Evolutionary conservation across 768 basidiomycete species (phyloP).

Genomic region (Russula brevipes): DNA sequence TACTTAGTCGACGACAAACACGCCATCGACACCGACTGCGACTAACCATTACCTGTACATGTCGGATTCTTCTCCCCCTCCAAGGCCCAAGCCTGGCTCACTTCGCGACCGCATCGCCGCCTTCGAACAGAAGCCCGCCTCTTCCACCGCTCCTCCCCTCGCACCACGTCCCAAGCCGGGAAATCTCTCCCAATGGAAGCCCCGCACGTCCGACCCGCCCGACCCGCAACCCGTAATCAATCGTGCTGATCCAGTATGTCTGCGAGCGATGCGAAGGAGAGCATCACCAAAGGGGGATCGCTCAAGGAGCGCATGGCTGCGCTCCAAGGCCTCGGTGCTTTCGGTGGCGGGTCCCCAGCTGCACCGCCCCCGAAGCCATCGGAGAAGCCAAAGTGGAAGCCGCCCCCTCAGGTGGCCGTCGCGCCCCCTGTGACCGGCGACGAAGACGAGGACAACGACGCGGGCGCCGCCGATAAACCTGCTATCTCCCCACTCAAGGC

Average conservation of each 20-base stretch:
- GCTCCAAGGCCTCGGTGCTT: conserved; percentile 75
- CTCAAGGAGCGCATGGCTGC: conserved; percentile 96
- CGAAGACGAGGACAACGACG: conserved; percentile 25
- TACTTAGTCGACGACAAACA: too few relatives aligned
- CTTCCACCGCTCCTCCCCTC: conserved; percentile 35
- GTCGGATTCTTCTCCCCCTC: conserved; percentile 55
- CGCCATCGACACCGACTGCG: too few relatives aligned
- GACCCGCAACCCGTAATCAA: conserved; percentile 32
- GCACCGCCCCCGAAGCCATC: conserved; percentile 56
- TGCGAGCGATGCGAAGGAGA: conserved; percentile 82
- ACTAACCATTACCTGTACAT: conserved; percentile 31
- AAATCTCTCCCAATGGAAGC: conserved; percentile 63
- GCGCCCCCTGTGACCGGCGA: conserved; percentile 43
- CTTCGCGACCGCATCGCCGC: conserved; percentile 85
- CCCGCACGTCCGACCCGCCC: conserved; percentile 47
- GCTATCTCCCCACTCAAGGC: conserved; percentile 11
- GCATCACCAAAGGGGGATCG: conserved; percentile 73
- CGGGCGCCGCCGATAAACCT: conserved; percentile 13
- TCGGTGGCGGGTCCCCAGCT: conserved; percentile 49
- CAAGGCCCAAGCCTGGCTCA: conserved; percentile 68
- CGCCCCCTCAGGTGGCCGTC: conserved; percentile 51
- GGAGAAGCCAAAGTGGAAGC: conserved; percentile 84
- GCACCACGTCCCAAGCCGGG: conserved; percentile 59
- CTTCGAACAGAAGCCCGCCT: conserved; percentile 63
- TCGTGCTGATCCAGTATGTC: conserved; percentile 50